Evolutionary conservation across 768 basidiomycete genomes (phyloP).

Genomic region (Xerocomus spinulosus): DNA sequence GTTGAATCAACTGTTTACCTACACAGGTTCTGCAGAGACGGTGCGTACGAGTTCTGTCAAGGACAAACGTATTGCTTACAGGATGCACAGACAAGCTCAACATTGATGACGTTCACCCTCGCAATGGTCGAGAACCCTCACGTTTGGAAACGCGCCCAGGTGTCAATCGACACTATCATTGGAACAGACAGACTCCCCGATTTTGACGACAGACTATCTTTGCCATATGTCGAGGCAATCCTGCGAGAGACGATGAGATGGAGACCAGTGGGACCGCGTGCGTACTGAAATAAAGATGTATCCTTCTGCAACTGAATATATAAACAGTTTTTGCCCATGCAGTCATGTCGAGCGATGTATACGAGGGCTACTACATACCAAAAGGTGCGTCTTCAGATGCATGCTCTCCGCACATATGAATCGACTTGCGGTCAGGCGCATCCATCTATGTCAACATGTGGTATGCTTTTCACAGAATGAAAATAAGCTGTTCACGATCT

Average conservation of each 20-base stretch:
- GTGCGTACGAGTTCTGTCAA: not conserved
- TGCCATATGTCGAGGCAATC: constrained; percentile 1
- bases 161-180: not conserved
- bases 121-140: constrained; percentile 1
- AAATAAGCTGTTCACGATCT: not conserved
- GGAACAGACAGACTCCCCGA: constrained; percentile 1
- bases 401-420: not conserved
- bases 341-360: no score
- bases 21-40: not conserved
- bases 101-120: not conserved
- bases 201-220: not conserved
- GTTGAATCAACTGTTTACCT: not conserved
- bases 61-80: not conserved
- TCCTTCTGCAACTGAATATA: no score
- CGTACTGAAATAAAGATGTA: not conserved
- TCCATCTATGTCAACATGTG: constrained; percentile 2
- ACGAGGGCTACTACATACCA: no score
- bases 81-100: not conserved
- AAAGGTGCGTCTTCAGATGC: constrained; percentile 11
- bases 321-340: no score
- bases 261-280: not conserved
- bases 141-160: not conserved
- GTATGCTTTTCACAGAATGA: not conserved
- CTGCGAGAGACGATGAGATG: constrained; percentile 1
- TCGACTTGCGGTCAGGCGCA: not conserved